Base-by-base conservation (phyloP, 306 rosid species). In the Casuarina equisetifolia region DNA sequence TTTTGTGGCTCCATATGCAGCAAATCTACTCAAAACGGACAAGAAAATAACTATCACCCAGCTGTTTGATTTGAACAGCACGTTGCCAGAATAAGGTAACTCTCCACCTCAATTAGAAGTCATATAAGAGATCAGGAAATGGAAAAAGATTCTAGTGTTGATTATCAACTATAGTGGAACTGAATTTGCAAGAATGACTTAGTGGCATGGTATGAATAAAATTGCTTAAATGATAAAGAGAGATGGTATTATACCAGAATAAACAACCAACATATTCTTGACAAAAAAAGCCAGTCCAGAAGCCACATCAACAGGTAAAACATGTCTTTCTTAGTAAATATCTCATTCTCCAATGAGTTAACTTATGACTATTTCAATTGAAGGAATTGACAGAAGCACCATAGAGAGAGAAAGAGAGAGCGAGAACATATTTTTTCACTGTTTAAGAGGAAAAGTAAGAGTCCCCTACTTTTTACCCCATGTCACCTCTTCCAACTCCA, bases 1-100 rank as follows among this genome's bases (percentile, higher is more conserved):
- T 84, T 94, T 94, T 78, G 98, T 94, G 81, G 98, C 98, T 83
- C 98, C 98, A 62, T 94, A 92, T 38, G 98, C 98, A 80, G 98
- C 97, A 91, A 94, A 94, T 85, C 98, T 94, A 80, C 45, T 78
- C 70, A 74, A 77, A 74, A 57, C 55, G 74, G 76, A 64, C 62
- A 76, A n/a, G 43, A 38, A 73, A 75, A 58, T 35, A 74, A 73
- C 9, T 25, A 32, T 72, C 62, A 73, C 72, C 50, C 39, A 53
- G 48, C 50, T 35, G 50, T 53, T 72, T 17, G 9, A 17, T 40
- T 66, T 66, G 25, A 7, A 55, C 50, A 62, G 55, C 43, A 61
- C 8, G 15, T 12, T 70, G n/a, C 32, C 55, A 7, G 51, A 58
- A 15, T 71, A 39, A 9, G 40, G 45, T 54, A 43, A 74, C 54